Evolutionary conservation across 169 alveolate species (phyloP), one percentile per base, ranked within the genome.

Genomic region (Cyclospora cayetanensis): DNA sequence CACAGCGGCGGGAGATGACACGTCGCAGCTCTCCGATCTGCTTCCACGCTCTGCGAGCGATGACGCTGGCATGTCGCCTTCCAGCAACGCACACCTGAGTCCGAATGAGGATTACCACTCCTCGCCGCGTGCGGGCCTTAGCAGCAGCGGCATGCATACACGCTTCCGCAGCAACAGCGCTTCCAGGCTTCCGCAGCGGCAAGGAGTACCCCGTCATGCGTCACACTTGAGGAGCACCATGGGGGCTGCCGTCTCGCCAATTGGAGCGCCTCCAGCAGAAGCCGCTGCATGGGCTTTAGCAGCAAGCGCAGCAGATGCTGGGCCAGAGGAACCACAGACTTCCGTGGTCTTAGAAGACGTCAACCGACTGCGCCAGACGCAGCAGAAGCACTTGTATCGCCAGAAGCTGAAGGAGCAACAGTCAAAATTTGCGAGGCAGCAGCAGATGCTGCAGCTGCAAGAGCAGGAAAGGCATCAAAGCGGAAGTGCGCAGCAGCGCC

Each of bases 151-250:
- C 60, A 46, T 12, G 25, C 25, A 22, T 22, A 12, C 60, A 22
- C 60, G 60, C 25, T 46, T 27, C 34, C 77, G 77, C 41, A 65
- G 77, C 77, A 65, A 42, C 77, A 65, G 77, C 77, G 77, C 77
- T 11, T 65, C 77, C 15, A 37, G 77, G 43, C 31, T 27, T 25
- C 77, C 20, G 25, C 15, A n/a, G 22, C 39, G 35, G 35, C 27
- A 20, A 34, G 20, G 29, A 15, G 60, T n/a, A n/a, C n/a, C n/a
- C n/a, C n/a, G n/a, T n/a, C n/a, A n/a, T n/a, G n/a, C n/a, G 77
- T 42, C 31, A 42, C 77, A 37, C 15, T 65, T 42, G 5, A 37
- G 77, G 43, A 65, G 77, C 77, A 65, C 77, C 1, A 65, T 65
- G 77, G 77, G 41, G 35, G 41, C 77, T 65, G 25, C 77, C 31